Evolutionary conservation across 768 basidiomycete genomes (phyloP).

Genomic region (Boletus bicolor): DNA sequence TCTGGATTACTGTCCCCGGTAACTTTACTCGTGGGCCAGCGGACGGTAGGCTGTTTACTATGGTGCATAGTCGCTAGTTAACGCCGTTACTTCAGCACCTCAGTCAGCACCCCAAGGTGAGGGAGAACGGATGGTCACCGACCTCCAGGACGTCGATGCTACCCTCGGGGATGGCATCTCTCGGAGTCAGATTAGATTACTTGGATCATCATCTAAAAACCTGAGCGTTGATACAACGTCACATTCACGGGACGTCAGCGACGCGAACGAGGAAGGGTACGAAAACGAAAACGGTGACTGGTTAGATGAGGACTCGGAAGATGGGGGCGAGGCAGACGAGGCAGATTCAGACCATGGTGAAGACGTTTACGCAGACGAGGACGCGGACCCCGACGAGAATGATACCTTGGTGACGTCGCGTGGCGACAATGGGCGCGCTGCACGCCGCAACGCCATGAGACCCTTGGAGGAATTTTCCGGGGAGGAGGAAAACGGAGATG

Average conservation of each 20-base stretch:
- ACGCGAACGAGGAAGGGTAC: conserved; percentile 34
- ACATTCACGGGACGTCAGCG: conserved; percentile 31
- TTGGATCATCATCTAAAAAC: conserved; percentile 75
- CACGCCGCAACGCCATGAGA: conserved; percentile 40
- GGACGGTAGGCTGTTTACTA: conserved; percentile 45
- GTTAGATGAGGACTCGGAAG: conserved; percentile 16
- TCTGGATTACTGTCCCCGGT: conserved; percentile 96
- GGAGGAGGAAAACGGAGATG: conserved; percentile 37
- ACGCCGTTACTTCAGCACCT: conserved; percentile 42
- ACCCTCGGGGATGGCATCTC: conserved; percentile 86
- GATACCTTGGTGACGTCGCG: neutral
- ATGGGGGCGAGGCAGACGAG: neutral
- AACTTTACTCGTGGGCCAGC: conserved; percentile 80
- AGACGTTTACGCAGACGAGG: neutral
- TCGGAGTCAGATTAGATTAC: conserved; percentile 76
- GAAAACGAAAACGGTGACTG: conserved; percentile 15
- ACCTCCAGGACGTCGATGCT: conserved; percentile 78
- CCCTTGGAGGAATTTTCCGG: conserved; percentile 37
- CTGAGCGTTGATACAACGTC: conserved; percentile 45
- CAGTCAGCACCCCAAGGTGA: conserved; percentile 79
- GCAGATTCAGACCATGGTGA: conserved; percentile 1
- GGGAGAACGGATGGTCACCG: conserved; percentile 97
- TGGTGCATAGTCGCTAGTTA: neutral
- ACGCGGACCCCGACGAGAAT: conserved; percentile 4
- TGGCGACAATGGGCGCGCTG: conserved; percentile 48